Evolutionary conservation across 441 rosid genomes (phyloP).

Genomic region (Kokia cookei): DNA sequence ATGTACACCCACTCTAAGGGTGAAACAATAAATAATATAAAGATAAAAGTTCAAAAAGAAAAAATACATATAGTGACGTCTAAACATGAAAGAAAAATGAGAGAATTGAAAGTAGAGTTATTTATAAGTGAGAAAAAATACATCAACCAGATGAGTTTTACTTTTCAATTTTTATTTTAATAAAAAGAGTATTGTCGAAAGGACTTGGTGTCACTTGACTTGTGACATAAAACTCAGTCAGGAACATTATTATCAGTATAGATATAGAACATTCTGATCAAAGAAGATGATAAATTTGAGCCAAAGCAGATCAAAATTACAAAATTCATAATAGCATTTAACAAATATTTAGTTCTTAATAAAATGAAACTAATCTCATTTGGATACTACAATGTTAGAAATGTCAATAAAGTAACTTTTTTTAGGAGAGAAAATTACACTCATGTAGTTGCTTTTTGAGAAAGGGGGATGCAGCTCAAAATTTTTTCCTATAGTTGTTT

Average conservation of each 20-base stretch:
- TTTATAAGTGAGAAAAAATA: not conserved
- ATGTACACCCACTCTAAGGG: not conserved
- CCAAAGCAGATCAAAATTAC: not conserved
- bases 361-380: not conserved
- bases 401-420: not conserved
- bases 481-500: not conserved
- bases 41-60: not conserved
- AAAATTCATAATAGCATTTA: not conserved
- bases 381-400: not conserved
- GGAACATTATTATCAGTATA: not conserved
- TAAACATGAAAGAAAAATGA: not conserved
- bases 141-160: not conserved
- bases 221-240: not conserved
- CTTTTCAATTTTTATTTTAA: not conserved
- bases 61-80: not conserved
- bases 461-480: not conserved
- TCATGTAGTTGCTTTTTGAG: not conserved
- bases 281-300: not conserved
- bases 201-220: not conserved
- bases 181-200: not conserved
- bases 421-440: not conserved
- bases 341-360: slow-evolving; percentile 1
- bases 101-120: not conserved
- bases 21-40: not conserved
- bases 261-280: not conserved